Base-by-base conservation (phyloP, 2,329 filamentous ascomycete genomes). In the Cladophialophora bantiana region DNA sequence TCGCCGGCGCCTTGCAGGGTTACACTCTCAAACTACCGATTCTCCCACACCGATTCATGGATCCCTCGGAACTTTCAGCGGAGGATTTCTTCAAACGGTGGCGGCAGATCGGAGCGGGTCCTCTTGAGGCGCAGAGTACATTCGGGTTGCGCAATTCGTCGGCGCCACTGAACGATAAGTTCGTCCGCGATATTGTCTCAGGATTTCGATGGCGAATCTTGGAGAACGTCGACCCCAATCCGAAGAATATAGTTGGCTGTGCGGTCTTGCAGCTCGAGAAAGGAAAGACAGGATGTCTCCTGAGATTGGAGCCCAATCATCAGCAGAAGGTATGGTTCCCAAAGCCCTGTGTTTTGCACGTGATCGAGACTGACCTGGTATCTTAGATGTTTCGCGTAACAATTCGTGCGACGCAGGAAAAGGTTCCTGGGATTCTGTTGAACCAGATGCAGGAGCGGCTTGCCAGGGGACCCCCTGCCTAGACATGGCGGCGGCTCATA, bases 31-130 rank as follows among this genome's bases (percentile, higher is more conserved):
- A 96, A 78, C 84, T 99, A 4, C 95, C 95, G 0, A 87, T 99
- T 3, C 83, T 92, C 0, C 87, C 94, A 62, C 94, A 98, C 80
- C 97, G 97, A 77, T 99, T 97, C 76, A 97, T 98, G 93, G 94
- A 97, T 70, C 88, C 92, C 0, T 94, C 95, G 0, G 90, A 95
- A 64, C 83, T 99, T 45, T 87, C 87, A 6, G 88, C 90, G 0
- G 95, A 99, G 60, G 95, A 99, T 76, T 99, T 98, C 80, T 99
- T 99, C 86, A 97, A 96, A 84, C 86, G 96, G 59, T 99, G 95
- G 95, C 96, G 97, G 84, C 95, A 99, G 80, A 98, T 99, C 73
- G 95, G 95, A 12, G 93, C 91, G 4, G 88, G 88, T 1, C 90
- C 94, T 0, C 87, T 96, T 35, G 96, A 99, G 78, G 89, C 92